Conservation (phyloP, 495 filamentous ascomycete genomes). For the Letharia lupina region DNA sequence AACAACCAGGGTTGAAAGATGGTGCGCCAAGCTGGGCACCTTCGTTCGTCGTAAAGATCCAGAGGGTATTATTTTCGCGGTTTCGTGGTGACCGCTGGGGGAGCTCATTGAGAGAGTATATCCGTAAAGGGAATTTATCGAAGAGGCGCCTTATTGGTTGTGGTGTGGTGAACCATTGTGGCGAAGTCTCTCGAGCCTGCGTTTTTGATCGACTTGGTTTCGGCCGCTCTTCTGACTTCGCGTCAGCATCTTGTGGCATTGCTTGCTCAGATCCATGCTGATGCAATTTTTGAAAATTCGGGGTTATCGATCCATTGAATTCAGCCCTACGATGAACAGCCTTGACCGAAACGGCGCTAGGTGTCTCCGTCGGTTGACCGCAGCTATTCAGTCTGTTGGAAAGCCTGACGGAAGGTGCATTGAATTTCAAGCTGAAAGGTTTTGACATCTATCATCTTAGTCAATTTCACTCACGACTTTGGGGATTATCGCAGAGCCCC, state of each 20-base stretch:
- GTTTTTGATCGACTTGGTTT: background rate
- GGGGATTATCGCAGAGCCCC: background rate
- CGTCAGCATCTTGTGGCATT: constrained; percentile 24
- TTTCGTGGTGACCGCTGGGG: constrained; percentile 52
- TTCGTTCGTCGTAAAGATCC: constrained; percentile 63
- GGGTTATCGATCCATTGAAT: background rate
- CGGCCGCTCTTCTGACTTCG: constrained; percentile 9
- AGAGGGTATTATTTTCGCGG: constrained; percentile 52
- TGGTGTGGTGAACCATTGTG: constrained; percentile 56
- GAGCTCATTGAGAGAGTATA: constrained; percentile 69
- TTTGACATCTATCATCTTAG: too few relatives aligned
- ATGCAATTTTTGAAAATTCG: background rate
- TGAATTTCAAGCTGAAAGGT: background rate
- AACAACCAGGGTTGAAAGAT: constrained; percentile 85
- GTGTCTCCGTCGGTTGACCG: too few relatives aligned
- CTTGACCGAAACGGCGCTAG: background rate
- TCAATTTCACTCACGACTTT: background rate
- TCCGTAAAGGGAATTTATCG: constrained; percentile 68
- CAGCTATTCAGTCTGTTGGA: too few relatives aligned
- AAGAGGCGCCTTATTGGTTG: constrained; percentile 72
- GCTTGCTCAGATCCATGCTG: constrained; percentile 22
- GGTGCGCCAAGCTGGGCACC: constrained; percentile 56
- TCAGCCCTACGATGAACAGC: background rate
- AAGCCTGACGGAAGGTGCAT: background rate
- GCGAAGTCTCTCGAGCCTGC: constrained; percentile 11